These are phyloP conservation scores for Candida peoriensis DNA, from an alignment of 805 yeast species.

Conservation along the genomic window DNA sequence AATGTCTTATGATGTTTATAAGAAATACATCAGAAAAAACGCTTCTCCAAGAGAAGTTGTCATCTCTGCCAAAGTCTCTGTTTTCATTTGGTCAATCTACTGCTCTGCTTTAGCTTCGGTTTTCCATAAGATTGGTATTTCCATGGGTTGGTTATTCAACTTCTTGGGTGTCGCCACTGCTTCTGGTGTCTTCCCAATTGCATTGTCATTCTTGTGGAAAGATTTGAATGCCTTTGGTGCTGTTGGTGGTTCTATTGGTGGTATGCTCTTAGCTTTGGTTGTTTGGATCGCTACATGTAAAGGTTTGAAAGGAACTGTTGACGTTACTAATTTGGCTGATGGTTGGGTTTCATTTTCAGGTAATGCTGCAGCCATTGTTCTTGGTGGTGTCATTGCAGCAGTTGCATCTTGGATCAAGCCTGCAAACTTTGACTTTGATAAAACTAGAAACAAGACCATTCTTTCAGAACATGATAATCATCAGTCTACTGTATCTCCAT, in stretches of 20 bases:
- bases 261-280: slow-evolving; percentile 31
- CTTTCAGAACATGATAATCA: slow-evolving; percentile 12
- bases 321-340: slow-evolving; percentile 28
- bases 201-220: slow-evolving; percentile 35
- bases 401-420: slow-evolving; percentile 31
- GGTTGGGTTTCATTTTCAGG: slow-evolving; percentile 40
- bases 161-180: slow-evolving; percentile 38
- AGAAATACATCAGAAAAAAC: slow-evolving; percentile 35
- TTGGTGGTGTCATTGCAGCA: slow-evolving; percentile 33
- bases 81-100: slow-evolving; percentile 34
- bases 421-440: slow-evolving; percentile 33
- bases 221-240: slow-evolving; percentile 33
- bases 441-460: slow-evolving; percentile 31
- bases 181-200: slow-evolving; percentile 37
- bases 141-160: slow-evolving; percentile 35
- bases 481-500: neutral
- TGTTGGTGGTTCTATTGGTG: slow-evolving; percentile 33
- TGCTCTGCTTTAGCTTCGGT: slow-evolving; percentile 34
- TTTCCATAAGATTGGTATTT: slow-evolving; percentile 30
- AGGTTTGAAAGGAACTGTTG: slow-evolving; percentile 31
- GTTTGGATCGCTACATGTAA: slow-evolving; percentile 36
- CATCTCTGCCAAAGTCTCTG: slow-evolving; percentile 37
- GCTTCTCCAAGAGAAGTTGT: slow-evolving; percentile 40
- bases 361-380: slow-evolving; percentile 31
- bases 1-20: slow-evolving; percentile 42